A percentile compares a stretch with the other conserved stretches of the same genome.
Evolutionary conservation across 164 flowering plant genomes (phyloP).

Genomic region (Pachysandra terminalis): DNA sequence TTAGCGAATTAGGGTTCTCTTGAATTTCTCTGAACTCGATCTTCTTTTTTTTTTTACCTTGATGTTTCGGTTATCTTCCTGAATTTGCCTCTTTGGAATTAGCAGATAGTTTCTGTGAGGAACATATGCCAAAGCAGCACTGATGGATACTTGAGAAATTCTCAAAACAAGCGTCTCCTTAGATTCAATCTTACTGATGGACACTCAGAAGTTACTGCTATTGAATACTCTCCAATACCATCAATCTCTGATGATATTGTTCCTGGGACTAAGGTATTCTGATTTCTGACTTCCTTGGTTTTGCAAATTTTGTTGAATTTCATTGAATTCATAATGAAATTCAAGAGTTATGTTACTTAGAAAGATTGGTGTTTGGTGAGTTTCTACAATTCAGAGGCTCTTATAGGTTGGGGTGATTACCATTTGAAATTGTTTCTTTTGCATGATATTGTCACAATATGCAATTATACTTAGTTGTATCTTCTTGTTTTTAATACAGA

Average conservation of each 20-base stretch:
- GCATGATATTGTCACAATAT: background rate
- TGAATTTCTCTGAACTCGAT: background rate
- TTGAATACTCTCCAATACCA: slow-evolving; percentile 62
- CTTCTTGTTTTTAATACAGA: background rate
- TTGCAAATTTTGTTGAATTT: background rate
- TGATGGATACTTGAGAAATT: slow-evolving; percentile 34
- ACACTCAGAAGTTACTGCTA: slow-evolving; percentile 54
- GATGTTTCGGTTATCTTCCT: background rate
- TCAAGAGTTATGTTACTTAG: background rate
- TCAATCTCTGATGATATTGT: slow-evolving; percentile 57
- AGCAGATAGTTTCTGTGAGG: slow-evolving; percentile 64
- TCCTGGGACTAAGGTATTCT: slow-evolving; percentile 84
- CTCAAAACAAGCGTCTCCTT: slow-evolving; percentile 46
- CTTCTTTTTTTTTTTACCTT: background rate
- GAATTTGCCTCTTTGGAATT: background rate
- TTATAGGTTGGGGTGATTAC: too few relatives aligned
- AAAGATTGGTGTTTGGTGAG: background rate
- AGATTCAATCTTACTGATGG: slow-evolving; percentile 79
- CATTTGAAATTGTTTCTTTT: too few relatives aligned
- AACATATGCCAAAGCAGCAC: slow-evolving; percentile 58
- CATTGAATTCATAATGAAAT: background rate
- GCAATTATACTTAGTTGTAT: background rate
- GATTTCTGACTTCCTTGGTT: background rate
- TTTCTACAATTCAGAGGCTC: too few relatives aligned
- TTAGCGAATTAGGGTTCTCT: background rate